Conservation (phyloP, 495 filamentous ascomycete genomes). For the Penicillium mononematosum region DNA sequence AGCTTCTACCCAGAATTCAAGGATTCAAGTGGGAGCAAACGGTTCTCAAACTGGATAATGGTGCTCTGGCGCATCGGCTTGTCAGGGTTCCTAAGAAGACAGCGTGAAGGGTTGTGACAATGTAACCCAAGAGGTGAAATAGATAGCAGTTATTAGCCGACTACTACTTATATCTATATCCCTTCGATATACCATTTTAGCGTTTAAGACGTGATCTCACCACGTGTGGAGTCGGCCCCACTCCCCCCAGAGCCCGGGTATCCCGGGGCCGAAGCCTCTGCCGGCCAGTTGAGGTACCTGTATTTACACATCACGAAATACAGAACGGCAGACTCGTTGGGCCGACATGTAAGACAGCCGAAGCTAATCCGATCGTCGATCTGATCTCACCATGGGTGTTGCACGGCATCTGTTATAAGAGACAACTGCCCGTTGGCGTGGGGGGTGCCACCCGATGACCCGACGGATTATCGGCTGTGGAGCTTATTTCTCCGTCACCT, state of each 20-base stretch:
- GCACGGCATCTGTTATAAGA: not conserved
- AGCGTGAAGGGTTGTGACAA: not conserved
- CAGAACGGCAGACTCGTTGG: no score
- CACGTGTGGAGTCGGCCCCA: no score
- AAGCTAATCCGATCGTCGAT: not conserved
- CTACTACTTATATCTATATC: not conserved
- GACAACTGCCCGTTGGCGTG: slow-evolving; percentile 15
- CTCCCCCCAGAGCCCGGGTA: not conserved
- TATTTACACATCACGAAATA: no score
- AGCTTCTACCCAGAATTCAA: slow-evolving; percentile 47
- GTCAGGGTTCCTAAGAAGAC: slow-evolving; percentile 53
- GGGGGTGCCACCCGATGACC: slow-evolving; percentile 20
- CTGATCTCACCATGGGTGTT: not conserved
- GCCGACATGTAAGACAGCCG: not conserved
- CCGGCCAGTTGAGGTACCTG: no score
- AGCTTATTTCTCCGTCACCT: slow-evolving; percentile 10
- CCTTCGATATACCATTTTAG: slow-evolving; percentile 2
- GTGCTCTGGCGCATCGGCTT: slow-evolving; percentile 50
- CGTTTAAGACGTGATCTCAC: not conserved
- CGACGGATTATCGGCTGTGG: slow-evolving; percentile 19
- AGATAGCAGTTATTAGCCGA: not conserved
- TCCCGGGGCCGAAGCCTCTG: not conserved
- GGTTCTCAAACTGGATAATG: slow-evolving; percentile 47
- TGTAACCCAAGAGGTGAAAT: not conserved
- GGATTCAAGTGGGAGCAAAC: slow-evolving; percentile 56